Percentiles rank a stretch among this genome's conserved stretches.
Conservation (phyloP, 1,284 basidiomycete genomes). For the Uromyces viciae-fabae region DNA sequence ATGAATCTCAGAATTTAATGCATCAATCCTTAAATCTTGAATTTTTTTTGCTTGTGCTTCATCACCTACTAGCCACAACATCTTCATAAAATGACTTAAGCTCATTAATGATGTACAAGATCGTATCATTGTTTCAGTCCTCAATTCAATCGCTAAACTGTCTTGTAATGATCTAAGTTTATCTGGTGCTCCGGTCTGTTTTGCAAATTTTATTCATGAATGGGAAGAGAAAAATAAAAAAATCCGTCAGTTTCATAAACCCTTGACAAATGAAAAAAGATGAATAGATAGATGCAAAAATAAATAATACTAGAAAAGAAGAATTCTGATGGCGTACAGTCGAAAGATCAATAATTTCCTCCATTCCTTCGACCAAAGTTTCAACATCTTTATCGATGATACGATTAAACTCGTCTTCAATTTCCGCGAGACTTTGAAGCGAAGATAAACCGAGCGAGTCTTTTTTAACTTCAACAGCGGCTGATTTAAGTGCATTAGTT, state of each 20-base stretch:
- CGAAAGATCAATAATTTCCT: conserved; percentile 38
- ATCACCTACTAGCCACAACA: conserved; percentile 42
- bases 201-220: background rate
- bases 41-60: conserved; percentile 24
- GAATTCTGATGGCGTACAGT: no score
- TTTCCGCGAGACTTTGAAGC: conserved; percentile 5
- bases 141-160: conserved; percentile 41
- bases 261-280: background rate
- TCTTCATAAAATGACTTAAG: conserved; percentile 42
- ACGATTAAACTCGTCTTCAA: conserved; percentile 38
- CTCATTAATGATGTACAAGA: conserved; percentile 35
- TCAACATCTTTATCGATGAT: conserved; percentile 41
- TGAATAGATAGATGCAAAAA: background rate
- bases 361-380: conserved; percentile 38
- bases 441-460: conserved; percentile 26
- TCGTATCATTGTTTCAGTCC: conserved; percentile 35
- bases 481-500: conserved; percentile 39
- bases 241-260: background rate
- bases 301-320: no score
- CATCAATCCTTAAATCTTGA: background rate
- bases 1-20: conserved; percentile 13
- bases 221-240: background rate
- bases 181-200: conserved; percentile 17
- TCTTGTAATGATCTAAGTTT: conserved; percentile 40
- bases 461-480: conserved; percentile 20